Base-by-base conservation (phyloP, 768 basidiomycete genomes). In the Neoboletus brunneissimus region DNA sequence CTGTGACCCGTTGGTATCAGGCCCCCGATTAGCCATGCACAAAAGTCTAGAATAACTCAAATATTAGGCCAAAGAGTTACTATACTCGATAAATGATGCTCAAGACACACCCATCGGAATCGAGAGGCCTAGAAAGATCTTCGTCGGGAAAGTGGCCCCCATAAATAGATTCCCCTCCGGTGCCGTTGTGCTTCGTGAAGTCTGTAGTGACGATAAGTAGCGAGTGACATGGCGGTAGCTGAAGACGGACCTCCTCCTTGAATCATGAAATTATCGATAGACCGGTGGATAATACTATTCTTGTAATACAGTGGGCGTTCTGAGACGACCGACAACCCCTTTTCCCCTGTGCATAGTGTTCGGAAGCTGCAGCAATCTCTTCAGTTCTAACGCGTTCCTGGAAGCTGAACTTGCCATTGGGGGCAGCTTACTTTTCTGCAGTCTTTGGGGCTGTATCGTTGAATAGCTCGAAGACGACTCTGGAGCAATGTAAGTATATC, bases 1-100 rank as follows among this genome's bases (percentile, higher is more conserved):
- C 60, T 95, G 93, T 1, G 87, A 89, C 37, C 87, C 85, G 61
- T 94, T 95, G 35, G 93, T 94, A 71, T 89, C 77, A 0, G 88
- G 85, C 3, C 89, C 89, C 60, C 82, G 81, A 70, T 96, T 96
- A 11, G 93, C 93, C 94, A 95, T 96, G 64, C 90, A 91, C 12
- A 96, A 75, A 27, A 95, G 73, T 13, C 84, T 86, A 61, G n/a
- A 44, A 25, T 18, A 42, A 40, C 23, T 18, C 16, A 37, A 25
- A 40, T 7, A 37, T 56, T 2, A 51, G 34, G 25, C 11, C n/a
- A 32, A 23, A 47, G 15, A 13, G 22, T 43, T n/a, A 31, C 16
- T 13, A 5, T 16, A 6, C 18, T 11, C 5, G n/a, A 54, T 11
- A 44, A 51, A 50, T 23, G 9, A 57, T 27, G 25, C 16, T 38